Conservation (phyloP, 768 basidiomycete species). For the Pleurotus platypus region DNA sequence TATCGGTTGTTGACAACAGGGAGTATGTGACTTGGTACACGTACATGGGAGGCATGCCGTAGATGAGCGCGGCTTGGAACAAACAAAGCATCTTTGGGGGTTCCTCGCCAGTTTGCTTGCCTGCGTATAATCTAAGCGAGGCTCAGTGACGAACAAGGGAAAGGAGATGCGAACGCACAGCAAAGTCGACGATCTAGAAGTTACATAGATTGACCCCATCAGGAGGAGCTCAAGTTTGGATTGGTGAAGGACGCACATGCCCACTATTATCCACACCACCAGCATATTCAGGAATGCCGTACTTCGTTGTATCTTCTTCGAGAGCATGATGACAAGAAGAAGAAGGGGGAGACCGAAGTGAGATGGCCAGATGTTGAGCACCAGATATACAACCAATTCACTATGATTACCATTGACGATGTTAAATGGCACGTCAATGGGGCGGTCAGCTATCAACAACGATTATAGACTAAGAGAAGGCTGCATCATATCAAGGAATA, state of each 20-base stretch:
- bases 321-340: conserved; percentile 33
- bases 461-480: neutral
- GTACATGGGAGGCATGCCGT: conserved; percentile 46
- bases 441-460: neutral
- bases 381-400: conserved; percentile 36
- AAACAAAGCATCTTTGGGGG: conserved; percentile 40
- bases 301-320: conserved; percentile 39
- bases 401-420: conserved; percentile 39
- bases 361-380: conserved; percentile 47
- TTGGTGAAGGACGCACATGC: conserved; percentile 29
- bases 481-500: neutral
- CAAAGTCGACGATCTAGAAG: conserved; percentile 33
- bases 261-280: conserved; percentile 41
- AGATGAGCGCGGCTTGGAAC: conserved; percentile 43
- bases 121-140: conserved; percentile 33
- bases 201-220: neutral
- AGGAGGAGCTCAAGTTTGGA: neutral
- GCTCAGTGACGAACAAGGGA: neutral
- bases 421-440: conserved; percentile 20
- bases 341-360: conserved; percentile 46
- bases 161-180: conserved; percentile 24
- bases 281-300: conserved; percentile 44
- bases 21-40: conserved; percentile 11
- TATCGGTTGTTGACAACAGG: neutral
- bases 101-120: conserved; percentile 39